Conservation (phyloP, 306 rosid genomes). For the Cyclanthera cordifolia region DNA sequence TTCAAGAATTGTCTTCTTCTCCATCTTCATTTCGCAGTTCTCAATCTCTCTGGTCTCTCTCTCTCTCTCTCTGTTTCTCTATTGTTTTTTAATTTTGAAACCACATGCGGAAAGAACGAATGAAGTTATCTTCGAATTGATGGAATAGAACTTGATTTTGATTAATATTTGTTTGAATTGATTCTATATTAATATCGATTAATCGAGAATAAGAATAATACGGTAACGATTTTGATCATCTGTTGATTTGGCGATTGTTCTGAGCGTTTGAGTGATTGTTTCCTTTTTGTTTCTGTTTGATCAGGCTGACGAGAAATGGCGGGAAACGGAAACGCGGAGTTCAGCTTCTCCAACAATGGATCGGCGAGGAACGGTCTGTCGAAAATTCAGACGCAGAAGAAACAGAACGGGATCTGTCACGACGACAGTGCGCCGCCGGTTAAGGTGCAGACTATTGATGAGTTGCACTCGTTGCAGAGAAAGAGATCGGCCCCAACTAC, state of each 20-base stretch:
- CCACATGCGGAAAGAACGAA: background rate
- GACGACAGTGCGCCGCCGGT: constrained; percentile 62
- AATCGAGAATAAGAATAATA: background rate
- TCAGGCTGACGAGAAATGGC: constrained; percentile 17
- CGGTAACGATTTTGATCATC: background rate
- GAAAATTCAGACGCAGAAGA: constrained; percentile 39
- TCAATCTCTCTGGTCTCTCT: constrained; percentile 6
- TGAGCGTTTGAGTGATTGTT: background rate
- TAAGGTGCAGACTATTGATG: constrained; percentile 65
- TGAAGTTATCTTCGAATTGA: background rate
- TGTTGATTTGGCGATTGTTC: background rate
- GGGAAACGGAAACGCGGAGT: constrained; percentile 22
- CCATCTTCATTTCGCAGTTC: background rate
- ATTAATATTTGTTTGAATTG: background rate
- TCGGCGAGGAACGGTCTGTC: constrained; percentile 32
- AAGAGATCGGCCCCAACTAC: constrained; percentile 66
- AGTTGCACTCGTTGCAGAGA: constrained; percentile 74
- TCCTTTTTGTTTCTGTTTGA: background rate
- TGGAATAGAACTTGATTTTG: background rate
- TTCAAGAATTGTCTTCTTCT: background rate
- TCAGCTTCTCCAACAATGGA: constrained; percentile 20
- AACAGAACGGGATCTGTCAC: constrained; percentile 40
- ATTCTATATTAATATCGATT: background rate
- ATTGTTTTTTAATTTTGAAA: background rate
- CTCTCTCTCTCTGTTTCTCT: background rate